Evolutionary conservation across 352 stramenopile genomes (phyloP), one percentile per base, ranked within the genome.

Genomic region (Phytophthora constricta): DNA sequence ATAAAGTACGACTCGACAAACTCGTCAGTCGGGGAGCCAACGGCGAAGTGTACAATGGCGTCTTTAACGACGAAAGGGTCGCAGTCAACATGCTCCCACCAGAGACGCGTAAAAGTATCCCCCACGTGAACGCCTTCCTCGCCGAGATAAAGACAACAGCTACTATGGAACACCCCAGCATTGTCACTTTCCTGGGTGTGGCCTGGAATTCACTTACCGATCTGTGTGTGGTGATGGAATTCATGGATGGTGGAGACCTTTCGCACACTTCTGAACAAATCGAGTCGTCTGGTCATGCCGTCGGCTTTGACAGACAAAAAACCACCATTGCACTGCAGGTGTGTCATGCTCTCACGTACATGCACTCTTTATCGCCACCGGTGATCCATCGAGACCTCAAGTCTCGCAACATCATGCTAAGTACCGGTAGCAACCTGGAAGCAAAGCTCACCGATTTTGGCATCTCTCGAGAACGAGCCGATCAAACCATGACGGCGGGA

Each of bases 341-440:
- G 41, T 47, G 41, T 23, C 41, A 47, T 10, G 41, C 10, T 2
- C 41, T 47, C 41, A 47, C 41, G 41, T 47, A 47, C 41, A 47
- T 47, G 41, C 41, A 47, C 41, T 47, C 41, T 7, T 13, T 47
- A 17, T 22, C 41, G 10, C 41, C 41, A 9, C 14, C 19, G 16
- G 41, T 47, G 41, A 47, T 47, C 41, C 41, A 47, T 17, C 10
- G 41, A 47, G 41, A 47, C 41, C 41, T 47, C 14, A 47, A 47
- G 41, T 47, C 41, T 20, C 41, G 41, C 7, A 47, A 47, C 41
- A 47, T 47, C 9, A 11, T 47, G 41, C n/a, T 47, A 3, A 23
- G 41, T 17, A 13, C 16, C 41, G 41, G 22, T 47, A 37, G n/a
- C n/a, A 10, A 42, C n/a, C 9, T 23, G 41, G 2, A 23, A 23